Evolutionary conservation across 495 filamentous ascomycete genomes (phyloP), one percentile per base, ranked within the genome.

Genomic region (Immersiella caudata): DNA sequence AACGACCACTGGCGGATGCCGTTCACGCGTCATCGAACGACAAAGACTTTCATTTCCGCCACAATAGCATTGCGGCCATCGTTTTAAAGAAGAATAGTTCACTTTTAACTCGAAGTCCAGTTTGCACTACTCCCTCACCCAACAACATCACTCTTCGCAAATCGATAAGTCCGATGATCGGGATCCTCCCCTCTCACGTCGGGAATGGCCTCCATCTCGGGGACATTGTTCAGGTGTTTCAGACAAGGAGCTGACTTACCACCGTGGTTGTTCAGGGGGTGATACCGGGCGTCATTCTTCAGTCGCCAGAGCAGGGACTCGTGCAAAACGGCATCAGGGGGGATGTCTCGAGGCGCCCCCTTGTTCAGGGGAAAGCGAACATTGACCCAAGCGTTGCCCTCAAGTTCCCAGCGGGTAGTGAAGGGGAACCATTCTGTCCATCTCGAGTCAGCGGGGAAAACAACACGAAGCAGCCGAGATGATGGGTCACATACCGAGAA

Each of bases 321-420:
- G 52, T 68, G 66, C 26, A 68, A 36, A 14, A 68, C 66, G 22
- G 66, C 66, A 52, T 68, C 66, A 26, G 24, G 25, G 16, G 66
- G 66, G 18, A 68, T 68, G 36, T 68, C 66, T 11, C 66, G 60
- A 24, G 66, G 51, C 2, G 22, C 22, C 8, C 60, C 66, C 33
- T n/a, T n/a, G 54, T 68, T 68, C 59, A 68, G 66, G 46, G 66
- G 66, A 40, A 68, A 68, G 2, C 60, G 29, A 6, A 68, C 66
- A 18, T 68, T 64, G n/a, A 51, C 54, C 66, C 66, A 68, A 1
- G 52, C 52, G 54, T 68, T n/a, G 7, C 33, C 50, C 20, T 68
- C 66, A 8, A 68, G 56, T 20, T 68, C 66, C 66, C 60, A 64
- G 16, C 66, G 66, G 9, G 66, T 68, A 11, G 64, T 68, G 25